phyloP scores from a whole-genome alignment of 345 rosid genomes.

The Odontarrhena argentea region DNA sequence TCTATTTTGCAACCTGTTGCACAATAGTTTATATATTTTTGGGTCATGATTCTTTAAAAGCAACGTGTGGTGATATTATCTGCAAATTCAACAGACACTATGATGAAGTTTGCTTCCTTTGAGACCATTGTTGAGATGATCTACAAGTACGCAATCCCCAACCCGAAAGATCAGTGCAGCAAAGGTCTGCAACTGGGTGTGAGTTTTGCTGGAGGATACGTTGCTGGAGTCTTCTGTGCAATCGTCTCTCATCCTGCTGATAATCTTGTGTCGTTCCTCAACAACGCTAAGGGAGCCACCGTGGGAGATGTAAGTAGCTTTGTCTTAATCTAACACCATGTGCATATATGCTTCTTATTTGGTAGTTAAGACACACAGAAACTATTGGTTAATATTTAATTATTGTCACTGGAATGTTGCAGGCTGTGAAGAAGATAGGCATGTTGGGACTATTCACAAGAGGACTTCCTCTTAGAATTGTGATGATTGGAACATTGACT shows the following conservation, averaged over 20 bases:
- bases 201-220: constrained; percentile 94
- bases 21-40: not conserved
- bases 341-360: not conserved
- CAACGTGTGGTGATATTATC: constrained; percentile 2
- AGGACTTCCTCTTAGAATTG: constrained; percentile 95
- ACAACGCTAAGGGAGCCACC: constrained; percentile 97
- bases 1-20: constrained; percentile 6
- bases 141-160: constrained; percentile 83
- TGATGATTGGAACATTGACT: constrained; percentile 97
- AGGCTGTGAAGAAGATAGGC: constrained; percentile 98
- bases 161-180: constrained; percentile 87
- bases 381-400: not conserved
- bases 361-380: not conserved
- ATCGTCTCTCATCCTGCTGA: constrained; percentile 95
- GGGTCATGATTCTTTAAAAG: not conserved
- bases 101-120: constrained; percentile 99
- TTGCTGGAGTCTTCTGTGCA: constrained; percentile 92
- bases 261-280: constrained; percentile 94
- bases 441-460: constrained; percentile 91
- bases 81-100: constrained; percentile 66
- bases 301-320: constrained; percentile 79
- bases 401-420: constrained; percentile 31
- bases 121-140: constrained; percentile 90
- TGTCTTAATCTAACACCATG: not conserved
- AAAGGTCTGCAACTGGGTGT: constrained; percentile 81